phyloP scores from a whole-genome alignment of 2,329 filamentous ascomycete genomes.

The Hansfordia pulvinata region DNA sequence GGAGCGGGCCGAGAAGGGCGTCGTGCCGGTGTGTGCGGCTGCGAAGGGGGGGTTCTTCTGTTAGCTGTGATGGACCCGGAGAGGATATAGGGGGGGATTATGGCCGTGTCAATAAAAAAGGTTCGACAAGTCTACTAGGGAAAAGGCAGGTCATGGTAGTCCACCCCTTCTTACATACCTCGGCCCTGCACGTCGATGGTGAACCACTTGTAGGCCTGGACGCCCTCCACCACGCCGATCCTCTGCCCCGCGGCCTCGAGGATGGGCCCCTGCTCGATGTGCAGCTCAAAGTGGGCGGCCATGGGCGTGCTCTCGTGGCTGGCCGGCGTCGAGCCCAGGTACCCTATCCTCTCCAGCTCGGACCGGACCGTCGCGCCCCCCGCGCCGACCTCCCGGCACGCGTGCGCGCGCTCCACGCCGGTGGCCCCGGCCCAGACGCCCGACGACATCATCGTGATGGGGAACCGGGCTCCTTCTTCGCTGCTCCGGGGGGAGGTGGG shows the following conservation, averaged over 20 bases:
- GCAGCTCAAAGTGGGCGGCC: constrained; percentile 69
- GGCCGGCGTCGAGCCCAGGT: constrained; percentile 44
- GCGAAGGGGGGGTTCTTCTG: too few species aligned
- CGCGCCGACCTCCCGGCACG: constrained; percentile 45
- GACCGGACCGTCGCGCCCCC: constrained; percentile 49
- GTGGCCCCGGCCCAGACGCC: constrained; percentile 67
- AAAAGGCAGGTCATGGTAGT: too few species aligned
- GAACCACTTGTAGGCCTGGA: constrained; percentile 66
- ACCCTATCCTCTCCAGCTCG: constrained; percentile 60
- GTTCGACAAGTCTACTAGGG: too few species aligned
- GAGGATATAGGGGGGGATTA: too few species aligned
- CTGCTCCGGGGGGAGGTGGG: too few species aligned
- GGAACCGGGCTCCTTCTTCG: constrained; percentile 72
- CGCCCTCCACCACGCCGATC: constrained; percentile 58
- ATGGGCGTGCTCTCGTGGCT: constrained; percentile 48
- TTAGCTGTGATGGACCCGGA: constrained; percentile 1
- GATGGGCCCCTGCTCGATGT: constrained; percentile 74
- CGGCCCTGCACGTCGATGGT: constrained; percentile 51
- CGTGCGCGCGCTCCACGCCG: constrained; percentile 44
- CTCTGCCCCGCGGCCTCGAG: constrained; percentile 50
- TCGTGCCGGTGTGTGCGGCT: constrained; percentile 66
- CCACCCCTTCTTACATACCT: constrained; percentile 8
- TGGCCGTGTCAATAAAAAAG: too few species aligned
- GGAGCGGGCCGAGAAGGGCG: constrained; percentile 49
- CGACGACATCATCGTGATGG: constrained; percentile 59